Evolutionary conservation across 176 grass and related monocot genomes (phyloP).

Genomic region (Musa schizocarpa): DNA sequence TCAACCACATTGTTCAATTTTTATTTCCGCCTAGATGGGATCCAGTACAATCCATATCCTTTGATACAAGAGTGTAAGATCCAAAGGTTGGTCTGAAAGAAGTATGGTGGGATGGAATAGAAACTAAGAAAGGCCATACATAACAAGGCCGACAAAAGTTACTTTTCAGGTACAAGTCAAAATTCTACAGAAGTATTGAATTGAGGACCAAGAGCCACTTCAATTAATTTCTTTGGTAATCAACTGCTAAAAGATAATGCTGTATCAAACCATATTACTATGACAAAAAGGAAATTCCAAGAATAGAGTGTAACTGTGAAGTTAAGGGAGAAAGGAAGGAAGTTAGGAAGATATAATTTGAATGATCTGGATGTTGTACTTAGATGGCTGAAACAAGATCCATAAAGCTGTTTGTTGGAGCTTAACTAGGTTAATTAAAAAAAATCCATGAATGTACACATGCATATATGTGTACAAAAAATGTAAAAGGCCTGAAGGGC

Average conservation of each 20-base stretch:
- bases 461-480: neutral
- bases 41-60: no score
- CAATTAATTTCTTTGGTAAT: neutral
- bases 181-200: neutral
- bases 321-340: no score
- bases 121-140: neutral
- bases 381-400: neutral
- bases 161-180: neutral
- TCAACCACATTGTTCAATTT: no score
- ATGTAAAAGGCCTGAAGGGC: neutral
- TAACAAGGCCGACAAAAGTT: neutral
- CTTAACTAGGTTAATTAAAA: neutral
- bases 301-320: neutral
- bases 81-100: no score
- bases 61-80: neutral
- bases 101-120: no score
- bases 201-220: neutral
- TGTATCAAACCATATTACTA: neutral
- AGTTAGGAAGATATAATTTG: no score
- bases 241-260: neutral
- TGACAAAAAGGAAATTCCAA: neutral
- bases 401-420: neutral
- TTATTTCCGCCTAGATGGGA: no score
- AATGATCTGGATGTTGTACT: neutral
- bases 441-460: neutral